Percentiles rank a stretch among this genome's conserved stretches.
Evolutionary conservation across 1,284 basidiomycete species (phyloP).

Genomic region (Fomitopsis pinicola): DNA sequence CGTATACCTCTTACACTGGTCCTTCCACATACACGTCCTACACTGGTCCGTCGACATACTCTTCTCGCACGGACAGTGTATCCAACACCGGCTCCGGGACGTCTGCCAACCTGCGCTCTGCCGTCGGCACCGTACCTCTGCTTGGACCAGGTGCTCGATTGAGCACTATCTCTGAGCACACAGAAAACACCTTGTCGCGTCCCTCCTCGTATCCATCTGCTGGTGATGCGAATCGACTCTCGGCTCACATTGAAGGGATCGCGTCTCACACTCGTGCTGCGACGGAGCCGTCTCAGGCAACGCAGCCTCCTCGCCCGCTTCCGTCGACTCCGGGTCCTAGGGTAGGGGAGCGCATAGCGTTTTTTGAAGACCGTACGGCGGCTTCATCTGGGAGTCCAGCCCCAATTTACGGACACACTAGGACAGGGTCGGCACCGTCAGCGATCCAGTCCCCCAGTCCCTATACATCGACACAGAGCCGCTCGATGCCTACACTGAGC

Average conservation of each 20-base stretch:
- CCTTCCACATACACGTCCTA: constrained; percentile 19
- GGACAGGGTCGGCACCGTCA: constrained; percentile 51
- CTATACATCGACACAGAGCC: constrained; percentile 36
- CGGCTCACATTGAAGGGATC: constrained; percentile 14
- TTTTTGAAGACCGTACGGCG: constrained; percentile 59
- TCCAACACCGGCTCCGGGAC: constrained; percentile 14
- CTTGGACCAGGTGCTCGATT: constrained; percentile 22
- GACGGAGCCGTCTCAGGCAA: constrained; percentile 25
- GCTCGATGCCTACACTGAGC: constrained; percentile 36
- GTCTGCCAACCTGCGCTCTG: constrained; percentile 16
- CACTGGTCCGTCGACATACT: constrained; percentile 15
- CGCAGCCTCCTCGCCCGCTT: constrained; percentile 21
- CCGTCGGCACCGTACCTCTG: constrained; percentile 14
- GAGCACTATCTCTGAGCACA: constrained; percentile 38
- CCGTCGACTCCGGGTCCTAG: constrained; percentile 46
- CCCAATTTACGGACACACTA: constrained; percentile 37
- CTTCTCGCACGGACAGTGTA: constrained; percentile 16
- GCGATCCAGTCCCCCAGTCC: constrained; percentile 50
- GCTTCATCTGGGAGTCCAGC: constrained; percentile 25
- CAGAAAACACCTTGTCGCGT: constrained; percentile 32
- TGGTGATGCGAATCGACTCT: constrained; percentile 22
- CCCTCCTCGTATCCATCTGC: constrained; percentile 27
- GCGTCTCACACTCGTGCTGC: constrained; percentile 20
- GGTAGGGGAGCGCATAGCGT: constrained; percentile 66
- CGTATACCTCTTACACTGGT: constrained; percentile 15